Evolutionary conservation across 441 rosid genomes (phyloP).

Genomic region (Kokia cookei): DNA sequence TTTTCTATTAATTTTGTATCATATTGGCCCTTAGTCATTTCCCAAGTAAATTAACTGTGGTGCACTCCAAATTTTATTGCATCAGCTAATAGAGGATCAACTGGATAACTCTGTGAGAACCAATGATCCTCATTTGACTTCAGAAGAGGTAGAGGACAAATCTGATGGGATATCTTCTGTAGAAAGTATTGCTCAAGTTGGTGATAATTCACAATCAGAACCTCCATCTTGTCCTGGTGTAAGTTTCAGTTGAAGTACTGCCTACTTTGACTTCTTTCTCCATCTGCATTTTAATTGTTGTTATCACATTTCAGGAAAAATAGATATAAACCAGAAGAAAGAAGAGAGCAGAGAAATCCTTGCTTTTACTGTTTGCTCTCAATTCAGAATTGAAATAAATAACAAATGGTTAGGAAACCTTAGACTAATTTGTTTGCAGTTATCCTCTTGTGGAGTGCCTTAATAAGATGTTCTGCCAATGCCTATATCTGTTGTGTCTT

Average conservation of each 20-base stretch:
- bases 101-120: conserved; percentile 8
- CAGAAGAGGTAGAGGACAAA: conserved; percentile 4
- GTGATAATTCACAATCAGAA: conserved; percentile 1
- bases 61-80: conserved; percentile 19
- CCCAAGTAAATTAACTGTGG: conserved; percentile 16
- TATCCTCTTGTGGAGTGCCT: background rate
- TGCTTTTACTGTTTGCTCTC: background rate
- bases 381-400: background rate
- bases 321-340: background rate
- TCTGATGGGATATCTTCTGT: conserved; percentile 6
- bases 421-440: background rate
- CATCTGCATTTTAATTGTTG: background rate
- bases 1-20: conserved; percentile 6
- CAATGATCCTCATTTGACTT: background rate
- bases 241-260: conserved; percentile 7
- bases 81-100: conserved; percentile 38
- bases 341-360: background rate
- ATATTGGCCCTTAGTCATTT: conserved; percentile 5
- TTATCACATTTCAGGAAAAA: background rate
- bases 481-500: background rate
- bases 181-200: conserved; percentile 3
- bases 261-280: background rate
- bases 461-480: background rate
- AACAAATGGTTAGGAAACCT: background rate
- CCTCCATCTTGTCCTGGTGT: background rate